Evolutionary conservation across 768 basidiomycete species (phyloP), one percentile per base, ranked within the genome.

Genomic region (Agaricus subrufescens): DNA sequence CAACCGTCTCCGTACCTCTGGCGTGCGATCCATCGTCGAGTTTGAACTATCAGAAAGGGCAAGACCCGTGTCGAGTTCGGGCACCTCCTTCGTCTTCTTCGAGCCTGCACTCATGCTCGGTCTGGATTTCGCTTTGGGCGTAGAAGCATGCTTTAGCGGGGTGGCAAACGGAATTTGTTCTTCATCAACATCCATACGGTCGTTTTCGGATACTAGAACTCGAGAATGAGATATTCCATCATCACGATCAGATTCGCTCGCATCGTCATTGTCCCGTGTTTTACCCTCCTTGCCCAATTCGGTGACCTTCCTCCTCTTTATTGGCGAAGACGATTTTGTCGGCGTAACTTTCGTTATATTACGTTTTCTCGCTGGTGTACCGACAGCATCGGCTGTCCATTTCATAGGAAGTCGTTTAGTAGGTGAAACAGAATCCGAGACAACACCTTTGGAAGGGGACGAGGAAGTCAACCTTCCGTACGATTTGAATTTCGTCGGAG

Each of bases 31-130:
- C 50, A 48, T 30, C 23, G 10, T 38, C 15, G 60, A 61, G 5
- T 55, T 58, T 34, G 34, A 34, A 7, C 52, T 61, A 12, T 60
- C 56, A 61, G 55, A 64, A 26, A 60, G 54, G 19, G 58, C 51
- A 2, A 44, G 51, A 19, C 44, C 42, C 26, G 45, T 31, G 15
- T 45, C 29, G 26, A 42, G 27, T 30, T 50, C 42, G 1, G 34
- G 31, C 26, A 27, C 25, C 39, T 50, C 51, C 54, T 23, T 40
- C 46, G 43, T 14, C 54, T 29, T 40, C 53, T 37, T 14, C 34
- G 38, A 50, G 37, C 58, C 45, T 29, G 46, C 40, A 58, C 45
- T 34, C 62, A 54, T 26, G 31, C 42, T 29, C 55, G 26, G 37
- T 25, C 11, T 34, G 34, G 34, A 34, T 7, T 34, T 34, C 34